Evolutionary conservation across 2,329 filamentous ascomycete genomes (phyloP), one percentile per base, ranked within the genome.

Genomic region (Diaporthe citri): DNA sequence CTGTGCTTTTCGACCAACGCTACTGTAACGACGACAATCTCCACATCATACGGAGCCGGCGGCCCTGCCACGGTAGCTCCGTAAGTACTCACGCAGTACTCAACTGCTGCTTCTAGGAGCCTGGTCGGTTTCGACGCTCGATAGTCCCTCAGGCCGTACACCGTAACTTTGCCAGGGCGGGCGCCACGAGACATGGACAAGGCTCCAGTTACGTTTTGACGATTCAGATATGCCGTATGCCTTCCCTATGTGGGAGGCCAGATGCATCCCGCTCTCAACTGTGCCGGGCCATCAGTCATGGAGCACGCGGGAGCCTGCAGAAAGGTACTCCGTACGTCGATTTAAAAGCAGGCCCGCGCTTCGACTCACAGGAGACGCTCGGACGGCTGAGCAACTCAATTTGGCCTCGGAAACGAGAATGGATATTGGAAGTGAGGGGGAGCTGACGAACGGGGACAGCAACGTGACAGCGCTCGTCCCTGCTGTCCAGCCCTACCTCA

Each of bases 331-430:
- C 34, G 34, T 55, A 55, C 60, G 31, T 64, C 57, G 46, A 72
- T 72, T 55, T 72, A 72, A 72, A 51, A 72, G 57, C 71, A 72
- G 71, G 71, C 51, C 71, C 71, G 71, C 71, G 71, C 71, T 72
- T 43, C 57, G 20, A 52, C 71, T 56, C 48, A 56, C 59, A 64
- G 57, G 25, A 64, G 22, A 36, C 71, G 71, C 71, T 72, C 57
- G 71, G 71, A 72, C 71, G 46, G 48, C 34, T 28, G 31, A 56
- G 41, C 34, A 72, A 64, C 70, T 64, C 51, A 43, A 64, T 64
- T 64, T 62, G 51, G 34, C n/a, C n/a, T 62, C 60, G 71, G n/a
- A 55, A 52, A 52, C 41, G n/a, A 56, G 39, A 62, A 31, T 72
- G 71, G 48, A 52, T 60, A 72, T 59, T 48, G n/a, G 15, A 69